Conservation (phyloP, 257 asterid genomes). For the Cinchona pubescens region DNA sequence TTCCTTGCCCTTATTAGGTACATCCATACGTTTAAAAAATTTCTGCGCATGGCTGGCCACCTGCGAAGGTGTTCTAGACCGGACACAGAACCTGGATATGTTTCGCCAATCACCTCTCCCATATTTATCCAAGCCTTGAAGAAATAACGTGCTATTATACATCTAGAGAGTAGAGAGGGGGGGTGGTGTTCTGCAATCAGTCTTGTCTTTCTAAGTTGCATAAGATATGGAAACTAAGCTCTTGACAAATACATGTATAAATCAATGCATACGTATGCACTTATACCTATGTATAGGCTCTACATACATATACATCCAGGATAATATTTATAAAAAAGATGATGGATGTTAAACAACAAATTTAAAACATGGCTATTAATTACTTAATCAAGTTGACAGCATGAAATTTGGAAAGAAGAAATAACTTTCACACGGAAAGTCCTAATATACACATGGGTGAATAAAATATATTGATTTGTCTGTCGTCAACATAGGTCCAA, state of each 20-base stretch:
- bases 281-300: background rate
- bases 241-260: background rate
- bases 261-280: too few species aligned
- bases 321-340: background rate
- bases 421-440: background rate
- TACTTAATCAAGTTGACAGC: background rate
- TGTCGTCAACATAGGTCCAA: background rate
- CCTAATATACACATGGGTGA: background rate
- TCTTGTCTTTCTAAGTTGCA: background rate
- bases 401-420: background rate
- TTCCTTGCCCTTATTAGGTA: background rate
- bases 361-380: background rate
- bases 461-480: background rate
- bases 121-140: conserved; percentile 19
- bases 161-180: background rate
- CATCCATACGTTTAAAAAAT: conserved; percentile 5
- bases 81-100: conserved; percentile 23
- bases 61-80: conserved; percentile 24
- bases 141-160: conserved; percentile 22
- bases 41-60: conserved; percentile 35
- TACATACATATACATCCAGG: background rate
- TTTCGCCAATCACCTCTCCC: conserved; percentile 30
- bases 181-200: background rate
- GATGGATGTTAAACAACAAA: background rate
- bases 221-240: background rate